Conservation (phyloP, 2,329 filamentous ascomycete species). For the Diaporthe vaccinii region DNA sequence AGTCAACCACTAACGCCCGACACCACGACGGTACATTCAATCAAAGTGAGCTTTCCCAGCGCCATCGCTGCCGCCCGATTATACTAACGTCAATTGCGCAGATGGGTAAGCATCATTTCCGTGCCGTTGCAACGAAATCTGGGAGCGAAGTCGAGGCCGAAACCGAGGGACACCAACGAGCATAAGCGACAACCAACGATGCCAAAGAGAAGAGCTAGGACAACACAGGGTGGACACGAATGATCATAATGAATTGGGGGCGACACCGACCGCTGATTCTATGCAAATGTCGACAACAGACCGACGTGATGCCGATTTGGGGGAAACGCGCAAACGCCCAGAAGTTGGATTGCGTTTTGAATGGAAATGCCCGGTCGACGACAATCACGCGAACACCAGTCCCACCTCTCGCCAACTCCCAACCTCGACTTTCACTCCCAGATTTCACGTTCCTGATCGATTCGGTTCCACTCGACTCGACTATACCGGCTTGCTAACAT, state of each 20-base stretch:
- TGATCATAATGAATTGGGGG: not conserved
- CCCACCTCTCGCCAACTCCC: not conserved
- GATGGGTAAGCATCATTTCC: slow-evolving; percentile 70
- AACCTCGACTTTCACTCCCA: slow-evolving; percentile 47
- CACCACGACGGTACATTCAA: slow-evolving; percentile 48
- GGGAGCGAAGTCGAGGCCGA: slow-evolving; percentile 36
- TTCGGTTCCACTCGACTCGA: not conserved
- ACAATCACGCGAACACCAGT: not conserved
- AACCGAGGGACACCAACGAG: not conserved
- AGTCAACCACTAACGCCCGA: slow-evolving; percentile 45
- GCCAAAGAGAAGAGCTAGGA: not conserved
- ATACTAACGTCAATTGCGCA: slow-evolving; percentile 57
- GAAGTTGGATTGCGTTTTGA: not conserved
- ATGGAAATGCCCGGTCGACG: not conserved
- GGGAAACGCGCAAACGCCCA: not conserved
- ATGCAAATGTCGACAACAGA: not conserved
- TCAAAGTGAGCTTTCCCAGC: slow-evolving; percentile 43
- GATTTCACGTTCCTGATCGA: not conserved
- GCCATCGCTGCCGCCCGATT: not conserved
- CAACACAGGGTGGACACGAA: not conserved
- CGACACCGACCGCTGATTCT: not conserved
- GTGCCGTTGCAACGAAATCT: slow-evolving; percentile 33
- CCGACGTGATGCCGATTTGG: not conserved
- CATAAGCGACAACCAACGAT: not conserved
- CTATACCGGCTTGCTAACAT: slow-evolving; percentile 34